These are phyloP conservation scores for Fusarium paranaense DNA, from an alignment of 2,329 filamentous ascomycete species.

Conservation along the genomic window DNA sequence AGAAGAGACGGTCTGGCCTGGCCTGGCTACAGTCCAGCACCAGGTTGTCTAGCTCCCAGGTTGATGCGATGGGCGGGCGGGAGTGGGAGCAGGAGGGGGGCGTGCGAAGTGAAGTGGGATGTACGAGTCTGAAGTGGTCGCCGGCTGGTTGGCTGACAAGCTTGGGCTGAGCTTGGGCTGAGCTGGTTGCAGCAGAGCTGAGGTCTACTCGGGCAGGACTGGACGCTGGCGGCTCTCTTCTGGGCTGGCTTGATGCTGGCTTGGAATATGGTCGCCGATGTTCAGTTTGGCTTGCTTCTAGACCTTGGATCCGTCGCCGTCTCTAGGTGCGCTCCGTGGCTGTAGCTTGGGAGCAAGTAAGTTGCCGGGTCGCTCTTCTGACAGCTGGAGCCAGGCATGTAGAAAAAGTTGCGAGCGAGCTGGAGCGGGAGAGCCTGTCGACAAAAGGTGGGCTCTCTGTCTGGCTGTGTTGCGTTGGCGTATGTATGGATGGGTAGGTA, in stretches of 20 bases:
- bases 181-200: conserved; percentile 22
- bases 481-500: neutral
- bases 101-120: conserved; percentile 19
- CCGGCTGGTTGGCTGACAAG: conserved; percentile 21
- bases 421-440: neutral
- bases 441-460: conserved; percentile 14
- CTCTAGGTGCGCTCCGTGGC: neutral
- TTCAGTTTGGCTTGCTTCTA: conserved; percentile 1
- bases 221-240: conserved; percentile 2
- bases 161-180: conserved; percentile 33
- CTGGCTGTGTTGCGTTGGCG: conserved; percentile 9
- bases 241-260: conserved; percentile 2
- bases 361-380: neutral
- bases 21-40: neutral
- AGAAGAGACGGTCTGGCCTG: conserved; percentile 2
- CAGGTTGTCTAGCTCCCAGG: neutral
- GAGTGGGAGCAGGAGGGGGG: conserved; percentile 8
- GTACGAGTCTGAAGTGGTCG: conserved; percentile 25
- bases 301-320: neutral
- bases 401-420: neutral
- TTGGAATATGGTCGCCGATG: neutral
- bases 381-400: neutral
- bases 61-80: neutral
- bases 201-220: neutral
- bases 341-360: neutral